These are phyloP conservation scores for Arthonia radiata DNA, from an alignment of 495 filamentous ascomycete genomes.

Conservation along the genomic window DNA sequence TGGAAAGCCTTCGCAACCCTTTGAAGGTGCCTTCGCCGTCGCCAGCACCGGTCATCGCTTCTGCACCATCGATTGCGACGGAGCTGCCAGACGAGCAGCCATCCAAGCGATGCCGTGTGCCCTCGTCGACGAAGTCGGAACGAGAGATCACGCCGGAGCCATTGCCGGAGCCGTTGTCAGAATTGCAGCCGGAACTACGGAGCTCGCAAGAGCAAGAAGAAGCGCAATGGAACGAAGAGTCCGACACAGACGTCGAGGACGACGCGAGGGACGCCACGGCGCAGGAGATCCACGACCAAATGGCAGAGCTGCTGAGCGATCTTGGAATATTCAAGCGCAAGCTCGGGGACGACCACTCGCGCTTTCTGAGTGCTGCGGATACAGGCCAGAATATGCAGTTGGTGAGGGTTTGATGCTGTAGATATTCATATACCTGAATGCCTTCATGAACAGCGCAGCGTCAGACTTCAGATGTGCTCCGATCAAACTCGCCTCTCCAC, in stretches of 20 bases:
- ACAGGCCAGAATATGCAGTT: too few relatives aligned
- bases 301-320: constrained; percentile 30
- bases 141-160: background rate
- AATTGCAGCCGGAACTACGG: constrained; percentile 12
- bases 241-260: constrained; percentile 34
- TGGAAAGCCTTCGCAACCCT: constrained; percentile 74
- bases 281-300: constrained; percentile 25
- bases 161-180: constrained; percentile 2
- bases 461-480: too few relatives aligned
- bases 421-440: too few relatives aligned
- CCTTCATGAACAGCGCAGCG: too few relatives aligned
- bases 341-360: constrained; percentile 46
- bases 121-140: background rate
- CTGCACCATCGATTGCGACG: constrained; percentile 4
- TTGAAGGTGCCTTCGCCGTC: constrained; percentile 31
- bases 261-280: too few relatives aligned
- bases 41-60: constrained; percentile 3
- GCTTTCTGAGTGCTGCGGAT: constrained; percentile 15
- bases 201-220: constrained; percentile 13
- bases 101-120: constrained; percentile 4
- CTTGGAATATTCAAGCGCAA: constrained; percentile 62
- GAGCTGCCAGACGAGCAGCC: constrained; percentile 4
- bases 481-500: too few relatives aligned
- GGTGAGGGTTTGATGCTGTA: too few relatives aligned
- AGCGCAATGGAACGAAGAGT: constrained; percentile 19